Evolutionary conservation across 441 rosid species (phyloP).

Genomic region (Arabidopsis lyrata): DNA sequence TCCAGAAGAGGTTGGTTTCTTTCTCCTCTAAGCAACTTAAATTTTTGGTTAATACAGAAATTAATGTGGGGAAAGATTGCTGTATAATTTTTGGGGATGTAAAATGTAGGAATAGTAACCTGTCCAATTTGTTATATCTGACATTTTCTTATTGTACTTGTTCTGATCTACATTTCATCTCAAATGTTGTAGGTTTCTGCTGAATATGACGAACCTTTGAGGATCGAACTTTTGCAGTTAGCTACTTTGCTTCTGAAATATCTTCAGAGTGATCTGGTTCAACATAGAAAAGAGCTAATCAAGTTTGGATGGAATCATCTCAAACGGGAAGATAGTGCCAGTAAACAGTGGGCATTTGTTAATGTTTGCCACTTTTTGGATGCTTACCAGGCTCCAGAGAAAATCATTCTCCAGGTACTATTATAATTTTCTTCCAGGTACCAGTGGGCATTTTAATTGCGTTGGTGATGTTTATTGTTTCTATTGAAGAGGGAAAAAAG

Average conservation of each 20-base stretch:
- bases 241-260: constrained; percentile 97
- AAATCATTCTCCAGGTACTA: constrained; percentile 95
- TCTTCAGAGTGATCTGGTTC: constrained; percentile 95
- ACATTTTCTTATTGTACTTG: background rate
- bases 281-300: constrained; percentile 97
- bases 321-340: constrained; percentile 99
- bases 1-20: constrained; percentile 85
- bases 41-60: constrained; percentile 8
- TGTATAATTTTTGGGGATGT: constrained; percentile 20
- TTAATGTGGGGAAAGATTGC: constrained; percentile 2
- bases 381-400: constrained; percentile 99
- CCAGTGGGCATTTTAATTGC: background rate
- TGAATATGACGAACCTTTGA: constrained; percentile 95
- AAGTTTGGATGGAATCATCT: constrained; percentile 99
- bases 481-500: constrained; percentile 53
- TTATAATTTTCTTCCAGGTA: constrained; percentile 23
- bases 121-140: constrained; percentile 20
- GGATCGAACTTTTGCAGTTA: constrained; percentile 99
- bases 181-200: constrained; percentile 70
- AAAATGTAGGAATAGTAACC: constrained; percentile 1
- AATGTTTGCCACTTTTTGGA: constrained; percentile 99
- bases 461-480: constrained; percentile 47
- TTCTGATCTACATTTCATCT: constrained; percentile 25
- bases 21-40: constrained; percentile 17
- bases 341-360: constrained; percentile 99